phyloP scores from a whole-genome alignment of 805 yeast species.

The Metschnikowia sp. region DNA sequence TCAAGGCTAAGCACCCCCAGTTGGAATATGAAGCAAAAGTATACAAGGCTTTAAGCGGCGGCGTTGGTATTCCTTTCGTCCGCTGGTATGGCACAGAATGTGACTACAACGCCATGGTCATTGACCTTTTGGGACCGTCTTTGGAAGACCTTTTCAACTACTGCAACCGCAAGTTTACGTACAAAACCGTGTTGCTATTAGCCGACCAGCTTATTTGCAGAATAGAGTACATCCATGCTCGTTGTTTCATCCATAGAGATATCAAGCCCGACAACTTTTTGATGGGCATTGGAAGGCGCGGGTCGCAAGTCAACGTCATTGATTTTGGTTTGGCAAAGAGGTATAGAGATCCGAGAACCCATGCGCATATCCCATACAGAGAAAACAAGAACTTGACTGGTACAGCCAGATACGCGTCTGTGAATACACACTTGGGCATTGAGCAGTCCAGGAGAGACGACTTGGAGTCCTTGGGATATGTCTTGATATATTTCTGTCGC shows the following conservation, averaged over 20 bases:
- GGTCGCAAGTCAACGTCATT: conserved; percentile 91
- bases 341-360: conserved; percentile 90
- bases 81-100: conserved; percentile 97
- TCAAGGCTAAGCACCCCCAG: conserved; percentile 93
- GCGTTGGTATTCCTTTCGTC: conserved; percentile 94
- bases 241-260: conserved; percentile 84
- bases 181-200: conserved; percentile 85
- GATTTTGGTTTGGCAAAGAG: conserved; percentile 94
- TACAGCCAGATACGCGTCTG: conserved; percentile 22
- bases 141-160: conserved; percentile 94
- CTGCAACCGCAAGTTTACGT: conserved; percentile 89
- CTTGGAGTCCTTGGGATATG: conserved; percentile 22
- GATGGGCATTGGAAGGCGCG: conserved; percentile 89
- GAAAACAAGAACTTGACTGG: conserved; percentile 23
- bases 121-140: conserved; percentile 92
- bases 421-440: conserved; percentile 22
- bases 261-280: conserved; percentile 81
- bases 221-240: conserved; percentile 91
- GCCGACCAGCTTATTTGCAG: conserved; percentile 95
- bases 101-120: conserved; percentile 95
- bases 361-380: conserved; percentile 75
- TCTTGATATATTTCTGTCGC: conserved; percentile 21
- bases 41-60: conserved; percentile 90
- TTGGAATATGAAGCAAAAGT: conserved; percentile 96
- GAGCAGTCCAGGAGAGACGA: conserved; percentile 22